These are phyloP conservation scores for Chalaropsis ovoidea DNA, from an alignment of 2,329 filamentous ascomycete genomes.

Conservation along the genomic window DNA sequence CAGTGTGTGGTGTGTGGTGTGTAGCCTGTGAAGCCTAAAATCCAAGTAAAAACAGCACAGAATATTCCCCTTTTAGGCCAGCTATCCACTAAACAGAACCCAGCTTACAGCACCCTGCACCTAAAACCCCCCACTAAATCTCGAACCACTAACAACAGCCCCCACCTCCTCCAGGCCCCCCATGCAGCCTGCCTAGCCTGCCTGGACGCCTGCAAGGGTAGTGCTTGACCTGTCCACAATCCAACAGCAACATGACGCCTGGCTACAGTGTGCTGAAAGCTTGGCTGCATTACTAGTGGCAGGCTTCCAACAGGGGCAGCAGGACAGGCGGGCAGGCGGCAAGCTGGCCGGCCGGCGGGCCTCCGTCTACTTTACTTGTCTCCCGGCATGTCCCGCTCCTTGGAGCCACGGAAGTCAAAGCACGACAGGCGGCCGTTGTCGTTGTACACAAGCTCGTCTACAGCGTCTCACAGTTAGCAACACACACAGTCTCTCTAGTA, in stretches of 20 bases:
- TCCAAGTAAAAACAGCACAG: no score
- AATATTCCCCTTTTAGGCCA: no score
- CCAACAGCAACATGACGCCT: background rate
- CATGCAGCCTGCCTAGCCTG: background rate
- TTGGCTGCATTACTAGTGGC: background rate
- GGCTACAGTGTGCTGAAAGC: background rate
- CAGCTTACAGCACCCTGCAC: no score
- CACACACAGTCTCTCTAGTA: background rate
- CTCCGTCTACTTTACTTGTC: background rate
- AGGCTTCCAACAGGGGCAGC: background rate
- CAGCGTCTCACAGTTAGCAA: background rate
- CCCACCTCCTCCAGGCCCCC: background rate
- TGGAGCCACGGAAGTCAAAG: conserved; percentile 4
- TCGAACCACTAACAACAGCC: no score
- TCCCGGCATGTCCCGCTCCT: background rate
- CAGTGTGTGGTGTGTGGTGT: no score
- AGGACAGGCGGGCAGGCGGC: background rate
- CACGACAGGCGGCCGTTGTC: conserved; percentile 14
- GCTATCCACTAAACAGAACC: no score
- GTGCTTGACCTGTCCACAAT: background rate
- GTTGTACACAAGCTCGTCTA: conserved; percentile 16
- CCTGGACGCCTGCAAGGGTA: background rate
- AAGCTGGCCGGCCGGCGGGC: background rate
- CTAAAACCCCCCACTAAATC: no score
- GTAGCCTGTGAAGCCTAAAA: no score